A percentile compares a stretch with the other conserved stretches of the same genome.
These are phyloP conservation scores for Gelatoporia subvermispora DNA, from an alignment of 768 basidiomycete genomes.

Conservation along the genomic window DNA sequence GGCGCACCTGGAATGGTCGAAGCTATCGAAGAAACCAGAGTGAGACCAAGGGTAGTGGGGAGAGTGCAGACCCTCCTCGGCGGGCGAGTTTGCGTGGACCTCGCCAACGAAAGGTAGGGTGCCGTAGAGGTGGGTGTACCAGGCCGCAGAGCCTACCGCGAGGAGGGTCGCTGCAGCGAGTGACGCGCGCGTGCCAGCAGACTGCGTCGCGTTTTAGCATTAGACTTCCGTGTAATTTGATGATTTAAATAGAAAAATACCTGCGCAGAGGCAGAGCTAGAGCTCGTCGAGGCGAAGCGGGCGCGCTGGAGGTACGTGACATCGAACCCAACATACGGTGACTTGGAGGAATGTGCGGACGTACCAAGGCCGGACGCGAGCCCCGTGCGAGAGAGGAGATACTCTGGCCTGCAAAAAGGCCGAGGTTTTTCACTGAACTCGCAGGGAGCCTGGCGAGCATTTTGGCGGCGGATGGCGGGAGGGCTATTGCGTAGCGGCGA, in stretches of 20 bases:
- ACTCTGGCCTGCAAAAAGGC: slow-evolving; percentile 42
- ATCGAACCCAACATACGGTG: slow-evolving; percentile 6
- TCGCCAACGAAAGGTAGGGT: slow-evolving; percentile 84
- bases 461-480: slow-evolving; percentile 38
- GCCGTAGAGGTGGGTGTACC: slow-evolving; percentile 96
- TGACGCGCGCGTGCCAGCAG: slow-evolving; percentile 64
- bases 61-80: slow-evolving; percentile 93
- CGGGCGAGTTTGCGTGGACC: slow-evolving; percentile 88
- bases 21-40: slow-evolving; percentile 81
- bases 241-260: slow-evolving; percentile 35
- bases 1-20: slow-evolving; percentile 91
- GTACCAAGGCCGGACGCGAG: slow-evolving; percentile 48
- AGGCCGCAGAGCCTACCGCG: slow-evolving; percentile 86
- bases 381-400: slow-evolving; percentile 35
- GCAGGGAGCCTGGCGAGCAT: slow-evolving; percentile 82
- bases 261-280: slow-evolving; percentile 53
- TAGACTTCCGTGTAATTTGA: neutral
- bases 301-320: slow-evolving; percentile 38
- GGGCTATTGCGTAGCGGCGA: too few relatives aligned
- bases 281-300: slow-evolving; percentile 67
- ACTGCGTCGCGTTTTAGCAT: slow-evolving; percentile 32
- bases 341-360: slow-evolving; percentile 14
- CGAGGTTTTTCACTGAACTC: slow-evolving; percentile 61
- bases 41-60: slow-evolving; percentile 87
- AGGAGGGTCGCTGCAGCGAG: slow-evolving; percentile 71